A percentile compares a stretch with the other conserved stretches of the same genome.
Evolutionary conservation across 306 rosid genomes (phyloP).

Genomic region (Lotus japonicus): DNA sequence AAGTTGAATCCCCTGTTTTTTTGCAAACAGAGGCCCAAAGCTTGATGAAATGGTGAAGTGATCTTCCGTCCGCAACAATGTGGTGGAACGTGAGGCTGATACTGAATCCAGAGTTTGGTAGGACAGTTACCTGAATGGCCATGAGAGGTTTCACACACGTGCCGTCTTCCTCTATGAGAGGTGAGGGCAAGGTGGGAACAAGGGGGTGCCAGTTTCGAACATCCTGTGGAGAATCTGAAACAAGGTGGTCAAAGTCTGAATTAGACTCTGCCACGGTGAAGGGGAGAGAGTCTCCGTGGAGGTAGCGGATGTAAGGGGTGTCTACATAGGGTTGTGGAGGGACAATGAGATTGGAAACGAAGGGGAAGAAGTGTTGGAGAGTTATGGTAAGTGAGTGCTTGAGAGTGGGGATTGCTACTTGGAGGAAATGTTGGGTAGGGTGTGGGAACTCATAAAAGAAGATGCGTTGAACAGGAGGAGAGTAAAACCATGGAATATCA

Average conservation of each 20-base stretch:
- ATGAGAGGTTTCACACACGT: not conserved
- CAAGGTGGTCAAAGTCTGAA: not conserved
- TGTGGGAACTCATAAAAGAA: constrained; percentile 28
- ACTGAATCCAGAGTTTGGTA: constrained; percentile 15
- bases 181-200: not conserved
- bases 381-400: constrained; percentile 37
- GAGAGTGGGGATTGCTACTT: constrained; percentile 29
- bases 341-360: constrained; percentile 4
- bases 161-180: not conserved
- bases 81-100: constrained; percentile 20
- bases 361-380: constrained; percentile 40
- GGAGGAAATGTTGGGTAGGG: constrained; percentile 17
- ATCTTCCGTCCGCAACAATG: constrained; percentile 3
- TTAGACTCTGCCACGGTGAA: constrained; percentile 11
- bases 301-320: constrained; percentile 21
- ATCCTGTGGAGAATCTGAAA: constrained; percentile 8
- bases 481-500: constrained; percentile 28
- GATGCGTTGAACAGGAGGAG: constrained; percentile 17
- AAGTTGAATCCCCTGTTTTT: not conserved
- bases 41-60: constrained; percentile 29
- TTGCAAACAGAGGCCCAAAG: constrained; percentile 30
- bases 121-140: constrained; percentile 25
- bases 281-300: not conserved
- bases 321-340: constrained; percentile 7
- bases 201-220: constrained; percentile 14